Base-by-base conservation (phyloP, 2,329 filamentous ascomycete species). In the Gnomoniopsis sp. region DNA sequence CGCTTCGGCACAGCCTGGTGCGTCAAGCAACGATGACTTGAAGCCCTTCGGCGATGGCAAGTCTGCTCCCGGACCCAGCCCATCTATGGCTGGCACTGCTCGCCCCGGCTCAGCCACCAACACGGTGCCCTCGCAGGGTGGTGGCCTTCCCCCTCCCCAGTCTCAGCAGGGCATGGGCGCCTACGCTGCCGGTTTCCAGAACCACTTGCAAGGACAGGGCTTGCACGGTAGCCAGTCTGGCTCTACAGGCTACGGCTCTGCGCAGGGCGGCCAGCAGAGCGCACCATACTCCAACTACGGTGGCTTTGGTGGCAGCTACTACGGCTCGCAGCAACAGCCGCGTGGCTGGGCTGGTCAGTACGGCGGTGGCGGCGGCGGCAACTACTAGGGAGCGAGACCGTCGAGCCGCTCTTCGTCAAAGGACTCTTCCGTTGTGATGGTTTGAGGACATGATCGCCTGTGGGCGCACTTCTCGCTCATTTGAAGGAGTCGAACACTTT, bases 261-360 rank as follows among this genome's bases (percentile, higher is more conserved):
- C 71, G 26, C 79, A 78, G 65, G 80, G 75, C 63, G 80, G 75
- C 63, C 81, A 85, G 69, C 79, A 80, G 63, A 83, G 75, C 71
- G 79, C 72, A 66, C 79, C 79, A 15, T 85, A 85, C 62, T 79
- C 78, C 49, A 78, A 76, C 23, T 85, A 84, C 63, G 78, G 76
- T 53, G 77, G 75, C 52, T 82, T 80, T 54, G 75, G 73, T 62
- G 75, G 74, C 44, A 80, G 79, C 72, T 82, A 82, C 68, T 75
- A 68, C 30, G 67, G 67, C 57, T 72, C 79, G 64, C 74, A 76
- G 66, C 77, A 78, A 62, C 77, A 80, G 63, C 59, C 59, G 36
- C 57, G 60, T n/a, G 82, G 82, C 67, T 85, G 82, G 82, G 82
- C 83, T 65, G 78, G 77, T 65, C 85, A 85, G 77, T 85, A 85